phyloP scores from a whole-genome alignment of 768 basidiomycete genomes.

The Galerina sulciceps region DNA sequence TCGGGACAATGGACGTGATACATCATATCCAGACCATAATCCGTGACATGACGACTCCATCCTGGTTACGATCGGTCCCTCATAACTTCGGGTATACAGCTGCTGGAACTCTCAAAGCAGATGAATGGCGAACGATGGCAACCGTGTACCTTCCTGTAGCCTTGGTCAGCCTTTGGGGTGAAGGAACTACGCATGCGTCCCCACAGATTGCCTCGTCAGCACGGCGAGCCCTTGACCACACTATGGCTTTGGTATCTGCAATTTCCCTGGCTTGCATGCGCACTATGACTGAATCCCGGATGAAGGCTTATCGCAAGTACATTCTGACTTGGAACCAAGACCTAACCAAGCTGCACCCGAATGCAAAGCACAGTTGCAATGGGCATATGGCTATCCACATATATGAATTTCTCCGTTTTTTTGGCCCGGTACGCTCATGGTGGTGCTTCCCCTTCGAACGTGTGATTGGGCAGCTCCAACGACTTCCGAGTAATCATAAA shows the following conservation, averaged over 20 bases:
- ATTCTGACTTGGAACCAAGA: constrained; percentile 14
- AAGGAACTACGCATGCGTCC: too few species aligned
- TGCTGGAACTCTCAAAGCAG: too few species aligned
- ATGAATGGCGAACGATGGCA: background rate
- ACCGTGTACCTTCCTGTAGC: constrained; percentile 18
- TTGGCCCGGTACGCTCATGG: constrained; percentile 37
- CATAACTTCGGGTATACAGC: too few species aligned
- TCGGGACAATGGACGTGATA: too few species aligned
- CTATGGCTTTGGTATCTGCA: constrained; percentile 17
- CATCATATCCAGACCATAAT: too few species aligned
- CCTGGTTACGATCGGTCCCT: too few species aligned
- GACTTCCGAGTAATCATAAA: constrained; percentile 30
- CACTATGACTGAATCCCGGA: constrained; percentile 4
- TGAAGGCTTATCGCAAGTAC: constrained; percentile 7
- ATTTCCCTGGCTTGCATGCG: constrained; percentile 12
- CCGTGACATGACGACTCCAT: too few species aligned
- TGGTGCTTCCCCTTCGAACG: constrained; percentile 40
- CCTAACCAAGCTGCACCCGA: constrained; percentile 13
- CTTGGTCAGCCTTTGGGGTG: constrained; percentile 4
- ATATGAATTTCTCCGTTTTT: constrained; percentile 25
- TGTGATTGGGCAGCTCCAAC: constrained; percentile 36
- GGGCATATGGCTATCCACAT: constrained; percentile 33
- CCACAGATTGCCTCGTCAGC: too few species aligned
- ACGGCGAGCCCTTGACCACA: too few species aligned
- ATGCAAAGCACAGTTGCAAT: constrained; percentile 8